Base-by-base conservation (phyloP, 176 grass and related monocot genomes). In the Oryza australiensis region DNA sequence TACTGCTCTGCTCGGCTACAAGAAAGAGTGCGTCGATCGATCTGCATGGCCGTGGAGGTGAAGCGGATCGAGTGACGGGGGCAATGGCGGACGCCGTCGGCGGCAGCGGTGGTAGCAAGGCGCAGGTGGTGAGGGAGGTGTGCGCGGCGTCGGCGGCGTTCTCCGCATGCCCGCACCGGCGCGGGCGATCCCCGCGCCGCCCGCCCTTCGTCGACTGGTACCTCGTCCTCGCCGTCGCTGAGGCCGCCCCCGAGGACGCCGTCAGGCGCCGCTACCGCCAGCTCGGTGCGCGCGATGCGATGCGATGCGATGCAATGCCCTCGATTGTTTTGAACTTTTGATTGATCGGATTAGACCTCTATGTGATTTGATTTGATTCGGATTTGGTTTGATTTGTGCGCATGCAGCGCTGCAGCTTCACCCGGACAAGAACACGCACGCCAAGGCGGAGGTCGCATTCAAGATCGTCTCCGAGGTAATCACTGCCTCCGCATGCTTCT, bases 371-470 rank as follows among this genome's bases (percentile, higher is more conserved):
- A 5, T 14, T 45, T 2, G 12, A 3, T 45, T 45, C 12, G 9
- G 12, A 12, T 45, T 45, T 46, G 43, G 1, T 7, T 51, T 20
- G 9, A 12, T 37, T 5, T 28, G 16, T 41, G 11, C 6, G 9
- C 12, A 14, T 26, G 73, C 69, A 98, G 96, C 93, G 69, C 78
- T 98, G 83, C 96, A 90, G 75, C 90, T 98, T 62, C 96, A 98
- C 46, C 95, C 96, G 55, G 96, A 98, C 87, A 98, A 98, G 88
- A 98, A 98, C 93, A 90, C 77, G 69, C 96, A 98, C 68, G 87
- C 83, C 12, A 91, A 95, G 70, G 95, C 95, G 11, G 95, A 95
- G 86, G 59, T 86, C 76, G 95, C 95, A 1, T 98, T 98, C 90
- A 98, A 98, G 82, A 76, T 98, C 69, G 81, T 98, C 86, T 91